phyloP scores from a whole-genome alignment of 305 asterid genomes.

The Solanum aculeatissimum region DNA sequence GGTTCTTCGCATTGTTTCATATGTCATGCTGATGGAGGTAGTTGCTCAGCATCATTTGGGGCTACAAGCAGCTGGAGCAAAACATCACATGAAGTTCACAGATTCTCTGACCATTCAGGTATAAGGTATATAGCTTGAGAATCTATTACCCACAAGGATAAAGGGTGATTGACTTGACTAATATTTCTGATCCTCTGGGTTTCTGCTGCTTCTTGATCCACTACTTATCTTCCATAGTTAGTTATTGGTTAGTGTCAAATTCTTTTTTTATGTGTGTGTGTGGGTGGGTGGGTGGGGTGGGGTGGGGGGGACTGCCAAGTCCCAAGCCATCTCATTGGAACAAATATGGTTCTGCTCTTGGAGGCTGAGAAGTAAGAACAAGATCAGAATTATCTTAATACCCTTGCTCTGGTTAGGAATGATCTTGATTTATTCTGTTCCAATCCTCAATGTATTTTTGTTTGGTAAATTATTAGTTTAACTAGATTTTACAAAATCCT shows the following conservation, averaged over 20 bases:
- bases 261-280: neutral
- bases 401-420: neutral
- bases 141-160: neutral
- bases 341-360: neutral
- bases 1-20: constrained; percentile 32
- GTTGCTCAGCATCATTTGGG: constrained; percentile 44
- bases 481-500: neutral
- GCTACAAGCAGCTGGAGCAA: constrained; percentile 26
- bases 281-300: too few species aligned
- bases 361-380: neutral
- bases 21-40: constrained; percentile 42
- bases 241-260: too few species aligned
- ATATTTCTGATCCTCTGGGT: neutral
- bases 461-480: neutral
- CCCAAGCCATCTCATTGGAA: neutral
- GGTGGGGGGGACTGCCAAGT: neutral
- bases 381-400: neutral
- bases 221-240: neutral
- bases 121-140: constrained; percentile 32
- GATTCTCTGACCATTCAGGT: constrained; percentile 30
- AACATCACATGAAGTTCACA: constrained; percentile 32
- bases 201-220: neutral
- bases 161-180: neutral
- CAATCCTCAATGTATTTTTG: neutral
- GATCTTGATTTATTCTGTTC: neutral